phyloP scores from a whole-genome alignment of 2,329 filamentous ascomycete species.

The Ophiostoma sp. region DNA sequence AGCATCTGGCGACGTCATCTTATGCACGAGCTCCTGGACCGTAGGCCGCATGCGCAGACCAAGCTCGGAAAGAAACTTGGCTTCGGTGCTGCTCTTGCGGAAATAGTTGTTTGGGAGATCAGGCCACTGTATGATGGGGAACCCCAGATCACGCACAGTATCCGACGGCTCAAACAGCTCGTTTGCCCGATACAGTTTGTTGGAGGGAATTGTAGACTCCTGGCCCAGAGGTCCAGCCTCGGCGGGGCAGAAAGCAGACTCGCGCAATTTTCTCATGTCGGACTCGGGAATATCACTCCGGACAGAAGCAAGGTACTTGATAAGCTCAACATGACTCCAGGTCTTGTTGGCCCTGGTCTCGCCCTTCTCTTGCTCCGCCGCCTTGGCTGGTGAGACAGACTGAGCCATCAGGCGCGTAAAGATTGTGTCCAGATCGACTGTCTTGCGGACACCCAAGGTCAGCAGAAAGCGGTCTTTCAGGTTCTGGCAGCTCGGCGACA shows the following conservation, averaged over 20 bases:
- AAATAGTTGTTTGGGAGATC: constrained; percentile 58
- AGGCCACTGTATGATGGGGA: constrained; percentile 81
- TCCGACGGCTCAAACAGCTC: constrained; percentile 79
- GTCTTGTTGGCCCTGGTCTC: constrained; percentile 38
- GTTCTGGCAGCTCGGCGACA: constrained; percentile 64
- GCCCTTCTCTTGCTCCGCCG: background rate
- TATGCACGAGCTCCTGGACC: constrained; percentile 66
- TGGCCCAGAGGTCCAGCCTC: constrained; percentile 56
- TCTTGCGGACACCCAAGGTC: constrained; percentile 85
- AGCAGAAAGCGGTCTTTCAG: constrained; percentile 87
- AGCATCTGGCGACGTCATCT: constrained; percentile 62
- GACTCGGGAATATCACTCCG: constrained; percentile 77
- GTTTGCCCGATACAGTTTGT: constrained; percentile 61
- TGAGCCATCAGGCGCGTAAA: constrained; percentile 72
- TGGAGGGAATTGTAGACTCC: constrained; percentile 48
- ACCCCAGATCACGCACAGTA: constrained; percentile 58
- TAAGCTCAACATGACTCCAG: constrained; percentile 91
- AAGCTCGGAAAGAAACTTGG: constrained; percentile 63
- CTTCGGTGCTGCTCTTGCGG: constrained; percentile 64
- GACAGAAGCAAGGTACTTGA: constrained; percentile 90
- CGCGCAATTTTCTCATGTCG: constrained; percentile 72
- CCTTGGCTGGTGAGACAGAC: constrained; percentile 29
- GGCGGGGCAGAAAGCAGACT: constrained; percentile 75
- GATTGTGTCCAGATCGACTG: constrained; percentile 87
- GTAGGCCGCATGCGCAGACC: constrained; percentile 69